phyloP scores from a whole-genome alignment of 768 basidiomycete genomes.

The Russula earlei region DNA sequence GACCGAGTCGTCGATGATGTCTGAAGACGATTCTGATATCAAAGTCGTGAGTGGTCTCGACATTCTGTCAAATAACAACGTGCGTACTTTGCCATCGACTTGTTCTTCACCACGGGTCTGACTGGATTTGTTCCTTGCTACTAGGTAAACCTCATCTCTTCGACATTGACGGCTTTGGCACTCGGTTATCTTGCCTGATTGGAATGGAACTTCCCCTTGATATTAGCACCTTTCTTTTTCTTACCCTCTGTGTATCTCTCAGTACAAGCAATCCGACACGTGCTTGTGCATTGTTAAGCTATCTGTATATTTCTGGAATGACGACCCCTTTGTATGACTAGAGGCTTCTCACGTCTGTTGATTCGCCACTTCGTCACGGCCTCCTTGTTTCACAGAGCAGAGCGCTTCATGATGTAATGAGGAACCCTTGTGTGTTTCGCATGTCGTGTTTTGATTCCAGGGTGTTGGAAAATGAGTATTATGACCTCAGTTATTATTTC shows the following conservation, averaged over 20 bases:
- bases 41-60: conserved; percentile 54
- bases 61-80: conserved; percentile 79
- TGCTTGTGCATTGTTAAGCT: neutral
- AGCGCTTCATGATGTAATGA: too few relatives aligned
- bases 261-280: neutral
- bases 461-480: too few relatives aligned
- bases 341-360: neutral
- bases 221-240: neutral
- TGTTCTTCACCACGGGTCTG: neutral
- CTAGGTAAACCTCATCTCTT: conserved; percentile 20
- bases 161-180: conserved; percentile 16
- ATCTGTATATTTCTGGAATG: conserved; percentile 4
- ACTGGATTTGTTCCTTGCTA: neutral
- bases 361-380: too few relatives aligned
- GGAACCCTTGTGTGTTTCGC: too few relatives aligned
- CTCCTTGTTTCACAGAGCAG: too few relatives aligned
- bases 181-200: conserved; percentile 17
- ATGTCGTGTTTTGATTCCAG: too few relatives aligned
- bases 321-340: conserved; percentile 1
- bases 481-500: too few relatives aligned
- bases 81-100: conserved; percentile 25
- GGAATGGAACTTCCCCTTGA: neutral
- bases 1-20: conserved; percentile 38
- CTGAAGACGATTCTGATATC: conserved; percentile 32
- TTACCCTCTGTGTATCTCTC: too few relatives aligned